Evolutionary conservation across 352 stramenopile genomes (phyloP).

Genomic region (Aphanomyces astaci): DNA sequence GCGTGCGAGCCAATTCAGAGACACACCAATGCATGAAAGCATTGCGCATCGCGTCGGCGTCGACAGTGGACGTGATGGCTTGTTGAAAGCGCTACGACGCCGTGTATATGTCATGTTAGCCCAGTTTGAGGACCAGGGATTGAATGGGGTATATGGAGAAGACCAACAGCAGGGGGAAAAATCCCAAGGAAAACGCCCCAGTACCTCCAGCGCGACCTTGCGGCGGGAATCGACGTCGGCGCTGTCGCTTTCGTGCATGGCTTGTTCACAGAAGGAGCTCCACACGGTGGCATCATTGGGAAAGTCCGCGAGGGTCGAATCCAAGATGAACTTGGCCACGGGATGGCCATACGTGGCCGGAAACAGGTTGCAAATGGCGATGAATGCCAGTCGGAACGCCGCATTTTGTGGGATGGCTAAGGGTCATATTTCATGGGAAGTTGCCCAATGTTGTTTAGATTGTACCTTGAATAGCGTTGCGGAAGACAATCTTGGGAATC

Average conservation of each 20-base stretch:
- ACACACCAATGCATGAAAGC: slow-evolving; percentile 14
- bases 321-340: slow-evolving; percentile 61
- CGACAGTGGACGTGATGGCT: neutral
- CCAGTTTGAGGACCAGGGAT: no score
- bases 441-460: neutral
- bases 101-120: no score
- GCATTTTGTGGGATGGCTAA: slow-evolving; percentile 49
- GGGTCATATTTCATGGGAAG: neutral
- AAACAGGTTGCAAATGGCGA: slow-evolving; percentile 73
- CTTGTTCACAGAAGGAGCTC: slow-evolving; percentile 32
- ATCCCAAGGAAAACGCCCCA: no score
- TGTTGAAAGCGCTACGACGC: neutral
- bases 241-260: slow-evolving; percentile 9
- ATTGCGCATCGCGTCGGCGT: slow-evolving; percentile 7
- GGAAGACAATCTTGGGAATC: slow-evolving; percentile 78
- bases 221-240: slow-evolving; percentile 10
- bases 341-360: slow-evolving; percentile 44
- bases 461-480: slow-evolving; percentile 43
- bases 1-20: slow-evolving; percentile 4
- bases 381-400: slow-evolving; percentile 63
- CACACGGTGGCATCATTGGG: slow-evolving; percentile 44
- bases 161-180: no score
- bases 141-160: no score
- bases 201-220: slow-evolving; percentile 12
- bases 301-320: slow-evolving; percentile 54